Evolutionary conservation across 78 protist species (phyloP).

Genomic region (Polysphondylium violaceum): DNA sequence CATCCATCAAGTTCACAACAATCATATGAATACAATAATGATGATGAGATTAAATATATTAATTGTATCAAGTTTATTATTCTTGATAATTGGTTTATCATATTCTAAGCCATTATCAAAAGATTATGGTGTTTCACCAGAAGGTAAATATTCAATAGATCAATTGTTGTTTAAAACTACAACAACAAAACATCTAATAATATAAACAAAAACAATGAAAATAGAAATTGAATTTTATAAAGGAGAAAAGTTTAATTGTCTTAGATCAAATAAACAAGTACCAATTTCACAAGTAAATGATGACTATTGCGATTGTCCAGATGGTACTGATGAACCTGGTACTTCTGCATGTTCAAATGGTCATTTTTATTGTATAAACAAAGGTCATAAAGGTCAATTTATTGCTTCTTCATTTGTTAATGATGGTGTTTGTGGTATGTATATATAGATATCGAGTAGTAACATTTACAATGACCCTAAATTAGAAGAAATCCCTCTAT

Average conservation of each 20-base stretch:
- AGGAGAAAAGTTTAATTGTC: constrained; percentile 37
- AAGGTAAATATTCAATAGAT: not conserved
- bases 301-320: constrained; percentile 93
- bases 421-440: constrained; percentile 92
- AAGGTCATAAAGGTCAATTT: constrained; percentile 31
- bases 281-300: constrained; percentile 86
- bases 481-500: no score
- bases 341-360: constrained; percentile 79
- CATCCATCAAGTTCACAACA: not conserved
- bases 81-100: not conserved
- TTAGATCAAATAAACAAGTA: constrained; percentile 21
- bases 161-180: not conserved
- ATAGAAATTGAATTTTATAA: constrained; percentile 45
- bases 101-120: not conserved
- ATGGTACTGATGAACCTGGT: constrained; percentile 95
- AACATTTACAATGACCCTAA: not conserved
- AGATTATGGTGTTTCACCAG: constrained; percentile 35
- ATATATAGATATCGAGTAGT: not conserved
- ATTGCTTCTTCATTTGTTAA: constrained; percentile 82
- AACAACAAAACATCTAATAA: not conserved
- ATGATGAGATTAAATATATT: not conserved
- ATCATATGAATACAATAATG: not conserved
- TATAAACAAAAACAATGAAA: not conserved
- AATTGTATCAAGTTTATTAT: not conserved
- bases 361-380: constrained; percentile 83